Base-by-base conservation (phyloP, 768 basidiomycete genomes). In the Trametes cinnabarina region DNA sequence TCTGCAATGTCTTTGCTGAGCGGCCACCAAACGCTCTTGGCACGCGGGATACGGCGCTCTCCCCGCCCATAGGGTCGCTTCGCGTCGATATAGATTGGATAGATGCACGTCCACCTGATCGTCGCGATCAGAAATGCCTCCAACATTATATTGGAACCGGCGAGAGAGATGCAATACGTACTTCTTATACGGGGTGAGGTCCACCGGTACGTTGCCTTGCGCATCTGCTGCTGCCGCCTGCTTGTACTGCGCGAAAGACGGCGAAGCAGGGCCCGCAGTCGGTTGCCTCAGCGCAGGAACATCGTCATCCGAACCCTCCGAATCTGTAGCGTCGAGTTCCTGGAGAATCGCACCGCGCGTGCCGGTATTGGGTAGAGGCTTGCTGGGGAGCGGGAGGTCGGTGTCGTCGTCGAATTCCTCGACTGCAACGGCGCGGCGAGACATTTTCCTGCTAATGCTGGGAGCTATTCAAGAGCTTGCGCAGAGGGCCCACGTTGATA, bases 1-100 rank as follows among this genome's bases (percentile, higher is more conserved):
- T 92, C 87, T 2, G 91, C 89, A 51, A 99, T 96, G 66, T 94
- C 93, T 65, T 91, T 89, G 73, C 90, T 93, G 47, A 95, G 80
- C 0, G 96, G 96, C 92, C 93, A 98, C 93, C 94, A 94, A 26
- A 98, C 71, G 56, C 88, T 82, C 73, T 90, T 88, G 53, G 80
- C 79, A 25, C 94, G 81, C 26, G 86, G 77, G 55, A 98, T 84
- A 47, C 96, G 82, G 39, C 96, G 85, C 63, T 89, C 84, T 19
- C 94, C 93, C 5, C 82, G 87, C 3, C 85, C 85, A 71, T 92
- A 90, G 0, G 94, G 86, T 2, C 88, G 87, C 71, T 98, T 97
- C 34, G 95, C 94, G 73, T 98, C 96, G 55, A 98, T 83, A 73
- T 98, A 98, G 68, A 98, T 90, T 5, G 96, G 96, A 71, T 98